A percentile compares a stretch with the other conserved stretches of the same genome.
Evolutionary conservation across 805 yeast species (phyloP).

Genomic region (Candida germanica): DNA sequence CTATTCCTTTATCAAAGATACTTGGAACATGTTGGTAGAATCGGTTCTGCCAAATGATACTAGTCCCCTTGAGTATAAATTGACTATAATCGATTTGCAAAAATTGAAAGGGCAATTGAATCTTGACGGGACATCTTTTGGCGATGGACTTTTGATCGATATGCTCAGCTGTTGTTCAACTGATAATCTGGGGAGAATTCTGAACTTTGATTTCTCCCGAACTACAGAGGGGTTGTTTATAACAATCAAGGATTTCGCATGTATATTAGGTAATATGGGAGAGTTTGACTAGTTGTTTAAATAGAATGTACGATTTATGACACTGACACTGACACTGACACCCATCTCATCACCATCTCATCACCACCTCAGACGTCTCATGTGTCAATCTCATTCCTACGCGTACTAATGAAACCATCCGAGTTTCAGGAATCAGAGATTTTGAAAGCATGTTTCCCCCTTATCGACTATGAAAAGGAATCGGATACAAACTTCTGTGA

Average conservation of each 20-base stretch:
- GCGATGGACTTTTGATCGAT: conserved; percentile 36
- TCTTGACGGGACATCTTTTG: conserved; percentile 25
- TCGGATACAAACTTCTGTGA: not conserved
- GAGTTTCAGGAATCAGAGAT: too few species aligned
- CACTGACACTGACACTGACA: too few species aligned
- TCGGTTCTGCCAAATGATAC: conserved; percentile 6
- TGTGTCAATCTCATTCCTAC: too few species aligned
- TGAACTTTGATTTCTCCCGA: conserved; percentile 27
- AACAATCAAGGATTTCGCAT: conserved; percentile 40
- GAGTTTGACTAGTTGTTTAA: conserved; percentile 28
- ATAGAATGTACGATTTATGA: too few species aligned
- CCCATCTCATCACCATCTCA: too few species aligned
- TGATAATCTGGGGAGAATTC: conserved; percentile 24
- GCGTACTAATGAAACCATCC: too few species aligned
- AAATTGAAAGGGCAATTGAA: conserved; percentile 25
- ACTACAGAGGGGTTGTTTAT: conserved; percentile 26
- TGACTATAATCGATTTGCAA: conserved; percentile 28
- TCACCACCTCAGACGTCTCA: too few species aligned
- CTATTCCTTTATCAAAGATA: conserved; percentile 21
- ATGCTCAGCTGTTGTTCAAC: conserved; percentile 38
- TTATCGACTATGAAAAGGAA: not conserved
- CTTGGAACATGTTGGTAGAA: conserved; percentile 36
- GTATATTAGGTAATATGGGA: conserved; percentile 38
- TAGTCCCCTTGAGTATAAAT: conserved; percentile 12
- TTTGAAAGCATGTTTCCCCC: too few species aligned